phyloP scores from a whole-genome alignment of 257 asterid genomes.

The Gentiana macrophylla region DNA sequence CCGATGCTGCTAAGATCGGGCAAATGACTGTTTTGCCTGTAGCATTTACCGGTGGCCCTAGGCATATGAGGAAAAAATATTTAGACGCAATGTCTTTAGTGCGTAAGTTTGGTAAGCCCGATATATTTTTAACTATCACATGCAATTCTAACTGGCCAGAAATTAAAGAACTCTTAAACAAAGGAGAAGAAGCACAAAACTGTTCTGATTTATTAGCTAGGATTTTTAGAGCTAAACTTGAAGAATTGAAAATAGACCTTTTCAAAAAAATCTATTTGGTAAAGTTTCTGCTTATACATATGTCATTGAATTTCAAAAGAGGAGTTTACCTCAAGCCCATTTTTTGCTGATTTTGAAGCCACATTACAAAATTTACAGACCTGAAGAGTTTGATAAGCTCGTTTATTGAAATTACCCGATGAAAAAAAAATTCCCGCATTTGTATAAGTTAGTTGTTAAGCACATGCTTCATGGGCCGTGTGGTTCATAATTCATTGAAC shows the following conservation, averaged over 20 bases:
- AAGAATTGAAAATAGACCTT: not conserved
- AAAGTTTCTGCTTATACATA: not conserved
- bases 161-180: not conserved
- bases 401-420: not conserved
- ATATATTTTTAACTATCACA: not conserved
- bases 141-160: not conserved
- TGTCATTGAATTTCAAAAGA: not conserved
- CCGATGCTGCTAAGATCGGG: not conserved
- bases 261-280: not conserved
- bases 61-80: not conserved
- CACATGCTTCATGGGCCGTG: constrained; percentile 1
- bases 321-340: not conserved
- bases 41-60: not conserved
- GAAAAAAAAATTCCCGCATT: not conserved
- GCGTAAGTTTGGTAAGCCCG: not conserved
- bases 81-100: not conserved
- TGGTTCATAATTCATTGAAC: not conserved
- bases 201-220: not conserved
- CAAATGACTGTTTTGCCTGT: not conserved
- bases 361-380: not conserved
- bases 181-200: not conserved
- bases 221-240: not conserved
- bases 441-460: not conserved
- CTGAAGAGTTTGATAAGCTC: not conserved
- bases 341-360: not conserved